A percentile compares a stretch with the other conserved stretches of the same genome.
Evolutionary conservation across 1,284 basidiomycete genomes (phyloP).

Genomic region (Cryptococcus jaspeensis): DNA sequence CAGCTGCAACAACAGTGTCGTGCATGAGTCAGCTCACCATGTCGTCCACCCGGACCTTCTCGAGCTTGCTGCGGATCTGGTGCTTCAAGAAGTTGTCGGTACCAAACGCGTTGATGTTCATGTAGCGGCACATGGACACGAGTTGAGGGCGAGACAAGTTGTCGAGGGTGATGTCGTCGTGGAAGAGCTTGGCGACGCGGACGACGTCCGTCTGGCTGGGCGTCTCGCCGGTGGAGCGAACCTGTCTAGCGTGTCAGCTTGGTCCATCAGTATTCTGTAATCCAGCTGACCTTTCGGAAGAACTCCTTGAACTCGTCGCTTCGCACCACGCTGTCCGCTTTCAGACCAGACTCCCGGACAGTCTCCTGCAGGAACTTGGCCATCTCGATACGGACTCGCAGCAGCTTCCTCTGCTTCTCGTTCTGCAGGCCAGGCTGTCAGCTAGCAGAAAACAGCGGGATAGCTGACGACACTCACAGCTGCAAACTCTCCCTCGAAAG

Average conservation of each 20-base stretch:
- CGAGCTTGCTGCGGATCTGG: slow-evolving; percentile 80
- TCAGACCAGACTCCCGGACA: slow-evolving; percentile 86
- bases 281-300: slow-evolving; percentile 77
- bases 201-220: slow-evolving; percentile 86
- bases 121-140: slow-evolving; percentile 94
- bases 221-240: slow-evolving; percentile 90
- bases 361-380: slow-evolving; percentile 99
- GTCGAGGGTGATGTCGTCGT: slow-evolving; percentile 96
- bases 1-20: background rate
- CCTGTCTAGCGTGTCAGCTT: slow-evolving; percentile 54
- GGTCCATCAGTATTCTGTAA: background rate
- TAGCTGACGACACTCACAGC: slow-evolving; percentile 58
- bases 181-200: slow-evolving; percentile 93
- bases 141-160: slow-evolving; percentile 96
- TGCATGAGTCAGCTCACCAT: slow-evolving; percentile 50
- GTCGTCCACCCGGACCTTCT: slow-evolving; percentile 86
- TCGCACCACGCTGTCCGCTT: slow-evolving; percentile 86
- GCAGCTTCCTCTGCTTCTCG: slow-evolving; percentile 93
- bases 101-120: slow-evolving; percentile 97
- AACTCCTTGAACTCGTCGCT: slow-evolving; percentile 98
- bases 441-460: no score
- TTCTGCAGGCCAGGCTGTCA: slow-evolving; percentile 60
- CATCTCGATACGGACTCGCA: slow-evolving; percentile 95
- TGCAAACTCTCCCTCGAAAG: slow-evolving; percentile 95
- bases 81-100: slow-evolving; percentile 98